phyloP scores from a whole-genome alignment of 345 rosid genomes.

The Fremontodendron californicum region DNA sequence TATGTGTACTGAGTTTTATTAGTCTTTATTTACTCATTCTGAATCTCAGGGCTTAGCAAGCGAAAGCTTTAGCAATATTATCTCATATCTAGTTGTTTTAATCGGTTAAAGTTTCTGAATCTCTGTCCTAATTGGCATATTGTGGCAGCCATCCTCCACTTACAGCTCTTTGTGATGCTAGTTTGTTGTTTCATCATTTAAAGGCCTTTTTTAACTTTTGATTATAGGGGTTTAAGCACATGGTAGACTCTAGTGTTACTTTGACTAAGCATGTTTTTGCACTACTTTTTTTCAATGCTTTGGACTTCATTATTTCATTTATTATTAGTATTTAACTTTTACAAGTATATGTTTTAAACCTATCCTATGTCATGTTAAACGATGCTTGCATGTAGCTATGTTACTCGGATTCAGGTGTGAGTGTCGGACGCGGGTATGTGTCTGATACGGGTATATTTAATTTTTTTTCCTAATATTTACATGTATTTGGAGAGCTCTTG shows the following conservation, averaged over 20 bases:
- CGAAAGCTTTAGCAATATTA: not conserved
- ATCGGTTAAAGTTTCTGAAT: not conserved
- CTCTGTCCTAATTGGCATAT: not conserved
- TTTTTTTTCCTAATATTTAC: no score
- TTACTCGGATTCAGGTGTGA: no score
- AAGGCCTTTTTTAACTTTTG: not conserved
- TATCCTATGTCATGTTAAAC: not conserved
- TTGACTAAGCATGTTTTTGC: not conserved
- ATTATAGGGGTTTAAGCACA: not conserved
- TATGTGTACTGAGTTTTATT: slow-evolving; percentile 19
- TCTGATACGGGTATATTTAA: no score
- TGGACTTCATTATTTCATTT: not conserved
- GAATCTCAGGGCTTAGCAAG: not conserved
- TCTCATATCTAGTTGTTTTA: not conserved
- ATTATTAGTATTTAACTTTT: not conserved
- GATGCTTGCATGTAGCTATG: not conserved
- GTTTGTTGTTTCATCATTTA: not conserved
- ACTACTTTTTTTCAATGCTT: not conserved
- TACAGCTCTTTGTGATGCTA: not conserved
- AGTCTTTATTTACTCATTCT: not conserved
- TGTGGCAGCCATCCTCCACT: not conserved
- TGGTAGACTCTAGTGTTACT: not conserved
- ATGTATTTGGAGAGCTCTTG: no score
- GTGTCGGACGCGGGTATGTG: no score
- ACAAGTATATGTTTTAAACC: not conserved